Base-by-base conservation (phyloP, 495 filamentous ascomycete genomes). In the Aspergillus sclerotiicarbonarius region DNA sequence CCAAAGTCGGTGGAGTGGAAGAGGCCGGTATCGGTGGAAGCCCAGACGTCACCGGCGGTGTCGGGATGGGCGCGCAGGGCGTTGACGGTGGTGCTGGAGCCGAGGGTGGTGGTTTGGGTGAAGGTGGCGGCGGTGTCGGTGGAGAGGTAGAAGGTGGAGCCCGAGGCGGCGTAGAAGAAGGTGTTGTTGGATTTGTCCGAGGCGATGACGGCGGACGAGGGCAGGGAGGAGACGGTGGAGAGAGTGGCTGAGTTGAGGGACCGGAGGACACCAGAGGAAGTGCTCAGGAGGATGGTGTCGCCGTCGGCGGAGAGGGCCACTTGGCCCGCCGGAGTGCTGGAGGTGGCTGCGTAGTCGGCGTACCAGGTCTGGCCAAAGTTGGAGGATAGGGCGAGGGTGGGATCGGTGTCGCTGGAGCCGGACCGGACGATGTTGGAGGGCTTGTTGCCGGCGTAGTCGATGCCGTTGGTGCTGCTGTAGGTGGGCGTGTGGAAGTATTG, bases 401-500 rank as follows among this genome's bases (percentile, higher is more conserved):
- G 59, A 15, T 57, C 13, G 29, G 25, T 20, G 30, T 52, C 53
- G 41, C 48, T 49, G 48, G 45, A 8, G 7, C 59, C 59, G 1
- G 59, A 57, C 13, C 59, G 59, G 3, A 61, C 59, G n/a, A 61
- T 56, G 29, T 48, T 61, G 8, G 48, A 35, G 7, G 59, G 59
- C 15, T 51, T 61, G 54, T 61, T 61, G 10, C 59, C 59, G 6
- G 59, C 59, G 41, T 61, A 61, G 43, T 61, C 59, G 43, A 61
- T 56, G 15, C 43, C 59, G 35, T 49, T 51, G 33, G 59, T 61
- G 10, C 37, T 53, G 47, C 59, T 41, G 41, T 56, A 57, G 4
- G 59, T 61, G 0, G 59, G 59, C 0, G 59, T 57, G 39, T 61
- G 53, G 59, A 53, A 57, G 29, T 33, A 10, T 21, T 52, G 39